Base-by-base conservation (phyloP, 2,329 filamentous ascomycete genomes). In the Teratosphaeria destructans region DNA sequence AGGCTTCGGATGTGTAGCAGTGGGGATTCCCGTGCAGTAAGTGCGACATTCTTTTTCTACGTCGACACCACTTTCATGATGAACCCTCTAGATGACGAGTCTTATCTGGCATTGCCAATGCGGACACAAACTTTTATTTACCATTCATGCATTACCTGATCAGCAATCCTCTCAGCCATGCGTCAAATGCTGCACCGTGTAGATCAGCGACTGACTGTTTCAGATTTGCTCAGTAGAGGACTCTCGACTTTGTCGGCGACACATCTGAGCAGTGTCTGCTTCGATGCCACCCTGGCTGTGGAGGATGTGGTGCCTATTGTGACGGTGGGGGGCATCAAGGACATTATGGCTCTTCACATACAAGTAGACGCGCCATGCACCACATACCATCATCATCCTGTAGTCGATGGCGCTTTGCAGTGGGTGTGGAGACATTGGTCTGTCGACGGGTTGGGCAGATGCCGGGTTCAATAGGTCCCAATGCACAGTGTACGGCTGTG, bases 31-130 rank as follows among this genome's bases (percentile, higher is more conserved):
- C 19, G 1, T 27, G 55, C 37, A 14, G n/a, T 2, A 47, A 14
- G 39, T 34, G 16, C 55, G 56, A 27, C 54, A 52, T n/a, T 34
- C 32, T 52, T 60, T 32, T 55, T 27, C 37, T 49, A 56, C n/a
- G 53, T 39, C 32, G 39, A 23, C 54, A 54, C 53, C 52, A 61
- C 59, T 62, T 59, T 63, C 67, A 54, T 55, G 60, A 64, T 70
- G 71, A 73, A 72, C 69, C 71, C 60, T 64, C 63, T 72, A 70
- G 71, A 73, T 73, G 71, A 73, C 71, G 71, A 73, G 71, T 73
- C 71, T 72, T 62, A 73, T 73, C 62, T 67, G 71, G 66, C 62
- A 52, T 73, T 67, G 67, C 66, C 71, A 67, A 68, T 73, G 71
- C 69, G 66, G 71, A 73, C 70, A 73, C 64, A 66, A 65, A 57